Percentiles rank a stretch among this genome's conserved stretches.
phyloP scores from a whole-genome alignment of 1,139 yeast genomes.

The Lodderomyces oxycetoniae region DNA sequence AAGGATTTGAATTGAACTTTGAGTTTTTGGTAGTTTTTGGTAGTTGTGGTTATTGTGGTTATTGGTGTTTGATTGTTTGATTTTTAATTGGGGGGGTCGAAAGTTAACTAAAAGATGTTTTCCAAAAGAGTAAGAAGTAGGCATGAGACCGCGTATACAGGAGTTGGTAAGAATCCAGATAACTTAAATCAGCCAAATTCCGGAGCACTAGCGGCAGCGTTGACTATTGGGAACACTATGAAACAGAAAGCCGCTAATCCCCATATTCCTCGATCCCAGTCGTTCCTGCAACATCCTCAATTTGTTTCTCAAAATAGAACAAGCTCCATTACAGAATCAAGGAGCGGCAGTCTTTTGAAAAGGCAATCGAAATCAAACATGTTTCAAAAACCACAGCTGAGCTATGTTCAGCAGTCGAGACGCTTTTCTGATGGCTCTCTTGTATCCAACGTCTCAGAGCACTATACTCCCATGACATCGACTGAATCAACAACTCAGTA shows the following conservation, averaged over 20 bases:
- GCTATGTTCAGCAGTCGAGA: slow-evolving; percentile 12
- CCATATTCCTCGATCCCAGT: slow-evolving; percentile 5
- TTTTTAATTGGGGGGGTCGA: no score
- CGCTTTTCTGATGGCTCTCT: slow-evolving; percentile 16
- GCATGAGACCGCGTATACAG: slow-evolving; percentile 39
- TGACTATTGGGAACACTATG: slow-evolving; percentile 35
- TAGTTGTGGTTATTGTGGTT: no score
- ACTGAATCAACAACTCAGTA: no score
- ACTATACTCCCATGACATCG: no score
- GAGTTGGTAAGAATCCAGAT: slow-evolving; percentile 36
- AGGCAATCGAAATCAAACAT: slow-evolving; percentile 13
- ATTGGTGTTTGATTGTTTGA: no score
- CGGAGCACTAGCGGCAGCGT: slow-evolving; percentile 45
- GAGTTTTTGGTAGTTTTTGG: no score
- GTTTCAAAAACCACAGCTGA: slow-evolving; percentile 6
- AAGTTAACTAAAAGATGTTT: slow-evolving; percentile 27
- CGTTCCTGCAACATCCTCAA: slow-evolving; percentile 3
- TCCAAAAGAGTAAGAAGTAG: slow-evolving; percentile 32
- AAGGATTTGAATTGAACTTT: no score
- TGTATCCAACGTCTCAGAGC: slow-evolving; percentile 12
- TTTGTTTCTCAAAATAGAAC: slow-evolving; percentile 4
- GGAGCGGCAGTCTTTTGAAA: slow-evolving; percentile 16
- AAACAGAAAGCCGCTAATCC: slow-evolving; percentile 8
- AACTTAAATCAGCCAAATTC: slow-evolving; percentile 33
- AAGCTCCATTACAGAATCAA: slow-evolving; percentile 5